Evolutionary conservation across 192 early-diverging fungal genomes (phyloP), one percentile per base, ranked within the genome.

Genomic region (Dimargaris xerosporica): DNA sequence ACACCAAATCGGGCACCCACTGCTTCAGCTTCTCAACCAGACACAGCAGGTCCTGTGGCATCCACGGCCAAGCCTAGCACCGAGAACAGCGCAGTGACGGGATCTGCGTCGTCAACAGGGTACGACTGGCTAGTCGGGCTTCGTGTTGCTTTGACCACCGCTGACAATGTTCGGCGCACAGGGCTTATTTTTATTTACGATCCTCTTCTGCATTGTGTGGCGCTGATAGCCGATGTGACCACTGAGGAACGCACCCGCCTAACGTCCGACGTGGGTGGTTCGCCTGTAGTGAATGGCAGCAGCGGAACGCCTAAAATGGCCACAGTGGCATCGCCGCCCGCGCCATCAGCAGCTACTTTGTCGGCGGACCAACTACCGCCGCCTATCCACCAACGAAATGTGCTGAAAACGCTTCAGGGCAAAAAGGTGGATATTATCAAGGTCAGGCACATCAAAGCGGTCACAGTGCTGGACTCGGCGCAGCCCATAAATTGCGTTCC

Each of bases 401-500:
- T 26, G 15, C 13, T 54, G n/a, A 54, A 54, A 28, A 54, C 19
- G 15, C 16, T 16, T 13, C 53, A 54, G 28, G 53, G 53, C 3
- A 54, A 54, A 4, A 17, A 26, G 21, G 1, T 54, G 15, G 53
- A 54, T 26, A 26, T 54, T 19, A 54, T 54, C 53, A 54, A 54
- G 28, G 53, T 25, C 25, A 54, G 28, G 25, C 53, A 54, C 28
- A 54, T 54, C 53, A 54, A 54, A 26, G 15, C 53, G 13, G 15
- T 54, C 53, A 1, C 21, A 26, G 29, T 54, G 15, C 21, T 13
- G 25, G 29, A 19, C 3, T 15, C 53, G 29, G 3, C 53, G n/a
- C 15, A 50, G 25, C 17, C 7, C 4, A 21, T 23, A 50, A 23
- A 50, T 21, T 50, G 19, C 25, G 25, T 3, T 29, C 53, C 21